These are phyloP conservation scores for Malus asiatica DNA, from an alignment of 306 rosid genomes.

Conservation along the genomic window DNA sequence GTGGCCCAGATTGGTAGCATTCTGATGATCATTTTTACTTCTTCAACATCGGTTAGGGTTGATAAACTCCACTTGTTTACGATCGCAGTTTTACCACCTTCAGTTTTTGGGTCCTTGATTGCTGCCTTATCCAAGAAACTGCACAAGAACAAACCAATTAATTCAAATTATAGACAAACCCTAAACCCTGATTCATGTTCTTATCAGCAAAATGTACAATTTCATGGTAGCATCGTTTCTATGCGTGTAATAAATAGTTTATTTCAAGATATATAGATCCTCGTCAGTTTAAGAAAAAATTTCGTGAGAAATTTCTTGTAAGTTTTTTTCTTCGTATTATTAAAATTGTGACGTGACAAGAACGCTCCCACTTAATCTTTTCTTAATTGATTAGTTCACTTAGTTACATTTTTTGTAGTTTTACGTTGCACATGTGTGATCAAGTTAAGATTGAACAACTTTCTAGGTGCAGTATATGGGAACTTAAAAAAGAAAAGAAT, in stretches of 20 bases:
- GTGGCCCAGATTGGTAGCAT: conserved; percentile 95
- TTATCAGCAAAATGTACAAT: no score
- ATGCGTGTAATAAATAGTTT: background rate
- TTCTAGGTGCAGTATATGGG: no score
- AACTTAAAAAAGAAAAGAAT: background rate
- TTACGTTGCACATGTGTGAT: no score
- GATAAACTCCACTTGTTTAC: conserved; percentile 54
- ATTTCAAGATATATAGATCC: no score
- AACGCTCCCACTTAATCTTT: no score
- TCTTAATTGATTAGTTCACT: no score
- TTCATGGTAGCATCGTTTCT: no score
- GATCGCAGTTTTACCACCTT: background rate
- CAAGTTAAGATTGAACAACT: no score
- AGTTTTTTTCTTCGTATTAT: no score
- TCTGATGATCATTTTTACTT: conserved; percentile 56
- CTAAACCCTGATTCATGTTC: no score
- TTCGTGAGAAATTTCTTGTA: background rate
- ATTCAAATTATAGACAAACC: background rate
- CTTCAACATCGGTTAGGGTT: conserved; percentile 75
- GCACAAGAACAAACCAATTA: background rate
- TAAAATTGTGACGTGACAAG: background rate
- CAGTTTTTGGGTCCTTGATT: conserved; percentile 24
- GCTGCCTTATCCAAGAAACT: conserved; percentile 92
- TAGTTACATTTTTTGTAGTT: no score
- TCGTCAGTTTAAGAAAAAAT: background rate